Percentiles rank a stretch among this genome's conserved stretches.
These are phyloP conservation scores for Fraxinus americana DNA, from an alignment of 257 asterid species.

Conservation along the genomic window DNA sequence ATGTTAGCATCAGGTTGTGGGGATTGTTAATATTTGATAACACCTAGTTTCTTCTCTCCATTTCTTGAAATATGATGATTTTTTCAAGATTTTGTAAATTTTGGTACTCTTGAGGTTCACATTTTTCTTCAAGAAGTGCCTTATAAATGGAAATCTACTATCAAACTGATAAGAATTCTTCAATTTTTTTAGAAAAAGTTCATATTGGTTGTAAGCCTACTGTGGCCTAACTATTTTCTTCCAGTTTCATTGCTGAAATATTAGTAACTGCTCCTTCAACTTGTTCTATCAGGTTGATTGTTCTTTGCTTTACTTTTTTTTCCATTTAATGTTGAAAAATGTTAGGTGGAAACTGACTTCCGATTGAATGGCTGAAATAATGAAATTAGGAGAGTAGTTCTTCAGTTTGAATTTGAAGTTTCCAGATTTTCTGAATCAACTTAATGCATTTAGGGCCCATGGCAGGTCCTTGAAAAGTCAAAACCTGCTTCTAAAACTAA, in stretches of 20 bases:
- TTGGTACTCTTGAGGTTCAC: slow-evolving; percentile 24
- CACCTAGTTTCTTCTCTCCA: slow-evolving; percentile 19
- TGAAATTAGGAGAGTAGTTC: not conserved
- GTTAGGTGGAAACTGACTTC: not conserved
- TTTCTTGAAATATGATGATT: slow-evolving; percentile 22
- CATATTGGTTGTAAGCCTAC: not conserved
- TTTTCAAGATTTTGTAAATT: slow-evolving; percentile 28
- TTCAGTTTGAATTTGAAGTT: not conserved
- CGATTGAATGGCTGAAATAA: not conserved
- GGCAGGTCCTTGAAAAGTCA: too few relatives aligned
- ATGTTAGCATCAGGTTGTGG: slow-evolving; percentile 28
- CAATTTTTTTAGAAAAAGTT: not conserved
- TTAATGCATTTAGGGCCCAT: not conserved
- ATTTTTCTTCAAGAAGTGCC: slow-evolving; percentile 31
- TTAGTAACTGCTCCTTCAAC: not conserved
- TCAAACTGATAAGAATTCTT: not conserved
- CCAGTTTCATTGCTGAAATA: not conserved
- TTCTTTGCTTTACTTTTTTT: not conserved
- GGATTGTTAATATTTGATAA: slow-evolving; percentile 43
- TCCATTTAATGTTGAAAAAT: not conserved
- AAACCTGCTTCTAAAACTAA: too few relatives aligned
- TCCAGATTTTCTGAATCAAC: not conserved
- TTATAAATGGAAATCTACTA: not conserved
- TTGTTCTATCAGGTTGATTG: not conserved
- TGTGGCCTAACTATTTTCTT: slow-evolving; percentile 1